These are phyloP conservation scores for Calonectria pseudoturangicola DNA, from an alignment of 2,329 filamentous ascomycete genomes.

Conservation along the genomic window DNA sequence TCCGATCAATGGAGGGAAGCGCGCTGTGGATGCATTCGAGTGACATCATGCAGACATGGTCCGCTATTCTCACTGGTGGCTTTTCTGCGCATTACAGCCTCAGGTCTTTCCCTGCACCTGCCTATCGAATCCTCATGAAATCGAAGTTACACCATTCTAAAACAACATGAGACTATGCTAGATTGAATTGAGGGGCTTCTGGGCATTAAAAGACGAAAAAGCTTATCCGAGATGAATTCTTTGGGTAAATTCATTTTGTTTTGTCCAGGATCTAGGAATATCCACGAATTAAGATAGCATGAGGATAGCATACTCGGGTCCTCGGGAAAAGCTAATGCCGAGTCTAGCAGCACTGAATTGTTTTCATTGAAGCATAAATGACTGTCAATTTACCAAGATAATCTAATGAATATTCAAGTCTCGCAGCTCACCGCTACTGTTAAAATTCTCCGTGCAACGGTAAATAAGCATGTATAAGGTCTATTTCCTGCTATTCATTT, in stretches of 20 bases:
- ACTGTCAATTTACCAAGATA: background rate
- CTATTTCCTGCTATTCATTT: background rate
- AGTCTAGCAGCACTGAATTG: background rate
- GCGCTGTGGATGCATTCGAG: background rate
- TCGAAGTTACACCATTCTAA: background rate
- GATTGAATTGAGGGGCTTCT: background rate
- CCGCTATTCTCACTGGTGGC: background rate
- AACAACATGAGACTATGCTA: background rate
- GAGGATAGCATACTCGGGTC: background rate
- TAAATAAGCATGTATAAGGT: background rate
- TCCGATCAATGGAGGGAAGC: no score
- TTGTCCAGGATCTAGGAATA: no score
- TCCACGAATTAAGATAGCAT: no score
- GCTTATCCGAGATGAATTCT: no score
- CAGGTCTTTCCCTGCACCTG: background rate
- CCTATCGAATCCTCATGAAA: background rate
- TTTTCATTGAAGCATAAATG: background rate
- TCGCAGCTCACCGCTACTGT: no score
- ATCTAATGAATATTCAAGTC: no score
- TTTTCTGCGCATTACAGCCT: background rate
- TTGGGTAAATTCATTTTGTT: no score
- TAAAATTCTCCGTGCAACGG: background rate
- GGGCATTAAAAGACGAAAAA: no score
- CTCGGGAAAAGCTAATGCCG: background rate
- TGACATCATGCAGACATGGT: background rate